phyloP scores from a whole-genome alignment of 768 basidiomycete genomes.

The Fomitopsis serialis region DNA sequence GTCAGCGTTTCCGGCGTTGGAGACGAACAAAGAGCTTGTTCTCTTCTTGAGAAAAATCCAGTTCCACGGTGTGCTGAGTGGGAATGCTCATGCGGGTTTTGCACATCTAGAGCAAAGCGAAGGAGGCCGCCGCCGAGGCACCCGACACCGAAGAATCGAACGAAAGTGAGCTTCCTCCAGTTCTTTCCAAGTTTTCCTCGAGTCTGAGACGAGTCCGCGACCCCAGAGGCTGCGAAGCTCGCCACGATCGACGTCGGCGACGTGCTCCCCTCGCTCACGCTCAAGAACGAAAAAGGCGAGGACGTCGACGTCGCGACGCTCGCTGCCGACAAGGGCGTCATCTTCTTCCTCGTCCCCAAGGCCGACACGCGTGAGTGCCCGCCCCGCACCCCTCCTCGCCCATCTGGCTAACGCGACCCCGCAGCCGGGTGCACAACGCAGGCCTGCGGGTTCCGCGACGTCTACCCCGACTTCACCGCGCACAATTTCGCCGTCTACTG shows the following conservation, averaged over 20 bases:
- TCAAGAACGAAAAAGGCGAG: conserved; percentile 84
- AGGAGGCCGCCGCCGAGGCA: conserved; percentile 5
- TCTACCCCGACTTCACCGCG: conserved; percentile 68
- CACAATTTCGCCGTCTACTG: conserved; percentile 75
- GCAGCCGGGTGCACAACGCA: conserved; percentile 92
- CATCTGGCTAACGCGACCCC: conserved; percentile 2
- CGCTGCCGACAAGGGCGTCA: conserved; percentile 64
- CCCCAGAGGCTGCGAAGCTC: conserved; percentile 11
- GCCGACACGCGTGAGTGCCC: conserved; percentile 71
- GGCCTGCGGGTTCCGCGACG: conserved; percentile 88
- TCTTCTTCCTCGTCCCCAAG: conserved; percentile 81
- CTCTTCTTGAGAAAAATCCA: not conserved
- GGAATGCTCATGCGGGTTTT: not conserved
- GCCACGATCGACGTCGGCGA: conserved; percentile 65
- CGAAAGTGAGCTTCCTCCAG: not conserved
- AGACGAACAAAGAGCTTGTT: no score
- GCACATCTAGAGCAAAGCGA: conserved; percentile 11
- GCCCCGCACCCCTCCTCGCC: not conserved
- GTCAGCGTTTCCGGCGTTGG: no score
- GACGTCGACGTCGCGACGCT: conserved; percentile 66
- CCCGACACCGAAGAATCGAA: not conserved
- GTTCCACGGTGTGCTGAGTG: not conserved
- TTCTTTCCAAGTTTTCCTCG: not conserved
- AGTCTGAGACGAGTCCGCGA: not conserved
- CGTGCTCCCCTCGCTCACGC: conserved; percentile 59